A percentile compares a stretch with the other conserved stretches of the same genome.
phyloP scores from a whole-genome alignment of 768 basidiomycete genomes.

The Dentipellis sp. region DNA sequence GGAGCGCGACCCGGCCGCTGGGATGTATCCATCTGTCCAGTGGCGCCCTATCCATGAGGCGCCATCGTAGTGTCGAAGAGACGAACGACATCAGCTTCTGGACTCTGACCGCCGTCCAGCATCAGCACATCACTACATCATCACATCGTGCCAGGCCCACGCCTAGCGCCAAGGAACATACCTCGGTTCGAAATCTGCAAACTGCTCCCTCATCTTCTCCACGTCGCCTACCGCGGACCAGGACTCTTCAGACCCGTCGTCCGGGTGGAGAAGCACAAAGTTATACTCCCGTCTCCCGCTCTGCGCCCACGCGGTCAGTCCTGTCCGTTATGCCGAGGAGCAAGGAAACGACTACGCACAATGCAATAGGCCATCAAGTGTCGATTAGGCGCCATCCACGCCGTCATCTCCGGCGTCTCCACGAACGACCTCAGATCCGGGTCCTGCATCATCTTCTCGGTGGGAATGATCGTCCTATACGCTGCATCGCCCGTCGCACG shows the following conservation, averaged over 20 bases:
- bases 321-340: neutral
- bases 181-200: constrained; percentile 33
- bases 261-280: constrained; percentile 29
- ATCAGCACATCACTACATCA: neutral
- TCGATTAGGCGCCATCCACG: constrained; percentile 48
- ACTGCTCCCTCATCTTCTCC: constrained; percentile 34
- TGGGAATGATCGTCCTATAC: constrained; percentile 45
- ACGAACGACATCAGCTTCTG: constrained; percentile 28
- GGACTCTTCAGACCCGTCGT: constrained; percentile 30
- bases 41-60: constrained; percentile 31
- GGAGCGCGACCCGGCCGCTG: constrained; percentile 23
- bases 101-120: constrained; percentile 16
- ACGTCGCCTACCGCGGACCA: constrained; percentile 34
- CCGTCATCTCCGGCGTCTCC: constrained; percentile 41
- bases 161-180: constrained; percentile 7
- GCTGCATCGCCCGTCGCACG: constrained; percentile 53
- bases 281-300: constrained; percentile 27
- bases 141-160: no score
- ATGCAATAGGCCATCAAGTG: constrained; percentile 39
- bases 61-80: constrained; percentile 32
- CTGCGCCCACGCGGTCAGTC: constrained; percentile 9
- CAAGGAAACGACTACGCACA: constrained; percentile 15
- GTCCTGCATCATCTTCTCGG: constrained; percentile 35
- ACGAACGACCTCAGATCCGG: constrained; percentile 42
- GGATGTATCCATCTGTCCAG: constrained; percentile 30